These are phyloP conservation scores for Coniosporium tulheliwenetii DNA, from an alignment of 2,329 filamentous ascomycete genomes.

Conservation along the genomic window DNA sequence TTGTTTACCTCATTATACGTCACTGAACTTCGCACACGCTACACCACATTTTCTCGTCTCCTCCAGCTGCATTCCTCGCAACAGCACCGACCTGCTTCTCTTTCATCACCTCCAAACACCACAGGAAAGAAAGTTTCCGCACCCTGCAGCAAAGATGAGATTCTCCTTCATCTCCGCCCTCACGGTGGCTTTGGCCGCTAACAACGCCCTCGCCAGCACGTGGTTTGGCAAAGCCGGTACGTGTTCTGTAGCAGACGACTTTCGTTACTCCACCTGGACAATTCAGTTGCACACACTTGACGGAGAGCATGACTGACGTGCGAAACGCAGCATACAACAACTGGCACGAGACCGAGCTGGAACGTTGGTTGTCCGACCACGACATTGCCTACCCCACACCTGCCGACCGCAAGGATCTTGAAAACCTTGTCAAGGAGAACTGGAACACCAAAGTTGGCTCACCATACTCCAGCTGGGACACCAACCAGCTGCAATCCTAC, in stretches of 20 bases:
- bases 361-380: constrained; percentile 90
- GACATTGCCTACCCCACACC: constrained; percentile 80
- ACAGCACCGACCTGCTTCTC: neutral
- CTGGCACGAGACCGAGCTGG: constrained; percentile 95
- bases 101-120: neutral
- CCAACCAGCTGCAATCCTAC: constrained; percentile 50
- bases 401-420: constrained; percentile 86
- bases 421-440: constrained; percentile 74
- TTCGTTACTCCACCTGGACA: constrained; percentile 2
- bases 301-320: no score
- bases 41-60: neutral
- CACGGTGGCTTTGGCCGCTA: constrained; percentile 55
- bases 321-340: constrained; percentile 70
- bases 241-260: constrained; percentile 16
- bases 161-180: constrained; percentile 53
- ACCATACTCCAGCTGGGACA: constrained; percentile 67
- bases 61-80: neutral
- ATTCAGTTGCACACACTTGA: neutral
- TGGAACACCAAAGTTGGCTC: constrained; percentile 66
- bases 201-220: constrained; percentile 54
- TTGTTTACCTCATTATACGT: neutral
- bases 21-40: neutral
- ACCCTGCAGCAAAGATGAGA: constrained; percentile 46
- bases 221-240: constrained; percentile 81
- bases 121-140: neutral